Conservation (phyloP, 148 eudicot species). For the Camellia japonica region DNA sequence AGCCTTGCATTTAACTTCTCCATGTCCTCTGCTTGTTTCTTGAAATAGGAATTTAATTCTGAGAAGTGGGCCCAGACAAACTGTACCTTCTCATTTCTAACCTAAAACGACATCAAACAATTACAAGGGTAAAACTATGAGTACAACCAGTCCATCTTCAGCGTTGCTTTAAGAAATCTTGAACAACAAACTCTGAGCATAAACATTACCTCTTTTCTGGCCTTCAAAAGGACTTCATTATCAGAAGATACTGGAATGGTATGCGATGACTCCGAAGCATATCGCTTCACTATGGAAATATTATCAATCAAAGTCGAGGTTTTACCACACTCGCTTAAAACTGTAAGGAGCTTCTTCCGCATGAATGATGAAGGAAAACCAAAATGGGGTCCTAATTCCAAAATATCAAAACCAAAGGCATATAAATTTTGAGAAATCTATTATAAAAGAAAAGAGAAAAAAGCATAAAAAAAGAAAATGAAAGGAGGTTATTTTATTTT, state of each 20-base stretch:
- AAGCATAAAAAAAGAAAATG: no score
- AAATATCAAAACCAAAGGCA: constrained; percentile 7
- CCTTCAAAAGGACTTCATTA: constrained; percentile 76
- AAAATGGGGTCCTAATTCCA: constrained; percentile 71
- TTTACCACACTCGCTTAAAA: constrained; percentile 74
- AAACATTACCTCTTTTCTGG: constrained; percentile 70
- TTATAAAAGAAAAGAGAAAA: no score
- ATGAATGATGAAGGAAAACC: constrained; percentile 66
- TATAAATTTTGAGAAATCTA: constrained; percentile 2
- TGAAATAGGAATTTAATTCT: constrained; percentile 60
- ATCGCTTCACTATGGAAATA: constrained; percentile 70
- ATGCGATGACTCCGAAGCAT: constrained; percentile 80
- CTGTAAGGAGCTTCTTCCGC: constrained; percentile 69
- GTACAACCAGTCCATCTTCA: no score
- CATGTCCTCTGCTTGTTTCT: constrained; percentile 68
- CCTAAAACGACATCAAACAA: constrained; percentile 32
- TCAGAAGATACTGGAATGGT: constrained; percentile 83
- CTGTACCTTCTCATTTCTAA: constrained; percentile 66
- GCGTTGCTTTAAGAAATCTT: neutral
- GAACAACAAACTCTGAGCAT: neutral
- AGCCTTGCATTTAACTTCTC: constrained; percentile 58
- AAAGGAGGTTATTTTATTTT: no score
- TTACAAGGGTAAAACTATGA: neutral
- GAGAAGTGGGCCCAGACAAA: constrained; percentile 88
- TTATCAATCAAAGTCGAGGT: constrained; percentile 76